Evolutionary conservation across 768 basidiomycete genomes (phyloP), one percentile per base, ranked within the genome.

Genomic region (Hericium erinaceus): DNA sequence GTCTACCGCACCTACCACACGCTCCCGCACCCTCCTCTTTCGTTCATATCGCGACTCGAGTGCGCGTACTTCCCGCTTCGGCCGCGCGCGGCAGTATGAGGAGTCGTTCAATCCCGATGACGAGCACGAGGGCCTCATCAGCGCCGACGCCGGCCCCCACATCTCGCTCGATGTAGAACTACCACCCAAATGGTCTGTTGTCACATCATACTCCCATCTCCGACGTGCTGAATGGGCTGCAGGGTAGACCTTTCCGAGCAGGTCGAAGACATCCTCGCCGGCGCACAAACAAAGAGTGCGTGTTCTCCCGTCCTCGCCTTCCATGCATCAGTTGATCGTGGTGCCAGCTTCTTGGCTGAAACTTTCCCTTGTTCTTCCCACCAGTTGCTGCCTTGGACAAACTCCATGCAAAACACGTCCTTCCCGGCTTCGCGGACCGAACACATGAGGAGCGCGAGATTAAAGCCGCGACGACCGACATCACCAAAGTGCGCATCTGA

Each of bases 401-500:
- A 70, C 83, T 99, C 4, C 95, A 99, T 64, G 91, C 95, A 62
- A 97, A 91, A 69, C 95, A 97, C 70, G 88, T 87, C 57, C 81
- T 99, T 6, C 97, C 97, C 62, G 95, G 95, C 0, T 99, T 99
- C 70, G 82, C 92, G 68, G 97, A 99, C 80, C 88, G 97, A 54
- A 77, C 89, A 2, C 84, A 85, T 4, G 95, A 99, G 73, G 95
- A 98, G 73, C 80, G 84, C 60, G 95, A 98, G 69, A 99, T 99
- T 60, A 90, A 97, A 67, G 70, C 78, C 20, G 77, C 88, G 52
- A 95, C 95, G 3, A 82, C 79, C 40, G 86, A 90, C 65, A 91
- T 99, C 71, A 99, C 95, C 50, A 81, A 86, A 65, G 95, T 92
- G 67, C 62, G 74, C 72, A 39, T 13, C 28, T 46, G 13, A 10